Evolutionary conservation across 2,329 filamentous ascomycete species (phyloP).

Genomic region (Fusarium abutilonis): DNA sequence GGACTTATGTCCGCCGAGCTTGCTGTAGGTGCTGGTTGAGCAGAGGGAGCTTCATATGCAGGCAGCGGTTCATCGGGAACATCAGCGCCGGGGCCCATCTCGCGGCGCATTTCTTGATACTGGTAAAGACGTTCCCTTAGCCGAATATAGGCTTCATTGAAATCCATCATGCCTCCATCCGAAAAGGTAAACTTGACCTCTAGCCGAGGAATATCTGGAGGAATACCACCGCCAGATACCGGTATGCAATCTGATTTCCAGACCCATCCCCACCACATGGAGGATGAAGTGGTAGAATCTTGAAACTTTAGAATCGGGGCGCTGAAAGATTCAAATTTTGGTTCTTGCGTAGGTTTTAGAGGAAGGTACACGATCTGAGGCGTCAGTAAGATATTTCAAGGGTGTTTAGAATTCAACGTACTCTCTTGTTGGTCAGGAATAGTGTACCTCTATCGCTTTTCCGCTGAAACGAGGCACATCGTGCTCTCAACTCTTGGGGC

Average conservation of each 20-base stretch:
- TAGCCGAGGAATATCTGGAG: slow-evolving; percentile 74
- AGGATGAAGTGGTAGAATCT: slow-evolving; percentile 81
- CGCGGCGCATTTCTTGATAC: slow-evolving; percentile 77
- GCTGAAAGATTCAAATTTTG: slow-evolving; percentile 83
- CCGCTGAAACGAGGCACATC: slow-evolving; percentile 70
- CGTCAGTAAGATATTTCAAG: slow-evolving; percentile 11
- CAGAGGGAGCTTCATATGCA: slow-evolving; percentile 75
- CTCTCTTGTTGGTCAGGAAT: slow-evolving; percentile 86
- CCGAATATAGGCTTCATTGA: slow-evolving; percentile 81
- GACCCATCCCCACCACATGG: slow-evolving; percentile 93
- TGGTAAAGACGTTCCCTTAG: slow-evolving; percentile 86
- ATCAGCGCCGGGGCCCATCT: slow-evolving; percentile 69
- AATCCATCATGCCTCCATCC: slow-evolving; percentile 94
- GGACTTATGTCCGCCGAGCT: slow-evolving; percentile 40
- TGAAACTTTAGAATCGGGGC: slow-evolving; percentile 86
- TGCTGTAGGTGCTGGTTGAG: slow-evolving; percentile 45
- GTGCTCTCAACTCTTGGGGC: slow-evolving; percentile 69
- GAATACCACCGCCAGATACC: slow-evolving; percentile 84
- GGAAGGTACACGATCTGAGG: slow-evolving; percentile 87
- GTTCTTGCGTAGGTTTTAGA: slow-evolving; percentile 68
- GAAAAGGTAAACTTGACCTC: slow-evolving; percentile 90
- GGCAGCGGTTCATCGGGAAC: slow-evolving; percentile 88
- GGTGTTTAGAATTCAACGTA: slow-evolving; percentile 55
- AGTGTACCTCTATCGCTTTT: slow-evolving; percentile 79
- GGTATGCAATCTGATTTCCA: slow-evolving; percentile 86